Conservation (phyloP, 495 filamentous ascomycete genomes). For the Xylaria venustula region DNA sequence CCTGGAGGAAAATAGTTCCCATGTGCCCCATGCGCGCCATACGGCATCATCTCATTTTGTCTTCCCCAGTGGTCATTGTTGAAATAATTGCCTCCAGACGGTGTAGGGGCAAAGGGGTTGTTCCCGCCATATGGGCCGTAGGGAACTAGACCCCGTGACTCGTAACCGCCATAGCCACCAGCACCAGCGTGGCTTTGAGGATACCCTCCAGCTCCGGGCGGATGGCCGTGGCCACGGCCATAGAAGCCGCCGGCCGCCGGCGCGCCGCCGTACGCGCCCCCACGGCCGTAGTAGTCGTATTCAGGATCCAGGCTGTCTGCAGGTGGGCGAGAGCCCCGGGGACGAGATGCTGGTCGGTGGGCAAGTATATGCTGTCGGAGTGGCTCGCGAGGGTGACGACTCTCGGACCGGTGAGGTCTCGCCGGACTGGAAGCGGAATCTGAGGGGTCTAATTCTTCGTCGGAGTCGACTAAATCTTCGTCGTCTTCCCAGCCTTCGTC, state of each 20-base stretch:
- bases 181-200: conserved; percentile 41
- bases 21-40: conserved; percentile 23
- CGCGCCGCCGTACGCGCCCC: conserved; percentile 22
- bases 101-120: conserved; percentile 46
- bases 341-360: conserved; percentile 36
- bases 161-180: conserved; percentile 32
- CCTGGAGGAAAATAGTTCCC: conserved; percentile 26
- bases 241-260: conserved; percentile 37
- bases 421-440: conserved; percentile 73
- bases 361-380: conserved; percentile 39
- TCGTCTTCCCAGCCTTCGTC: conserved; percentile 53
- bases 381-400: conserved; percentile 30
- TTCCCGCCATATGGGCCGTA: conserved; percentile 38
- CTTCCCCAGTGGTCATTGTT: conserved; percentile 29
- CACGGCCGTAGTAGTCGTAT: conserved; percentile 34
- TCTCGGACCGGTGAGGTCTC: conserved; percentile 32
- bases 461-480: conserved; percentile 39
- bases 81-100: conserved; percentile 35
- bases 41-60: conserved; percentile 48
- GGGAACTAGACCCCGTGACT: conserved; percentile 41
- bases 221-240: conserved; percentile 27
- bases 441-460: conserved; percentile 71
- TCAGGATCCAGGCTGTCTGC: conserved; percentile 52
- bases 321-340: conserved; percentile 35
- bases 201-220: conserved; percentile 26